Base-by-base conservation (phyloP, 2,329 filamentous ascomycete genomes). In the Paracorniculantispora psalliotae region DNA sequence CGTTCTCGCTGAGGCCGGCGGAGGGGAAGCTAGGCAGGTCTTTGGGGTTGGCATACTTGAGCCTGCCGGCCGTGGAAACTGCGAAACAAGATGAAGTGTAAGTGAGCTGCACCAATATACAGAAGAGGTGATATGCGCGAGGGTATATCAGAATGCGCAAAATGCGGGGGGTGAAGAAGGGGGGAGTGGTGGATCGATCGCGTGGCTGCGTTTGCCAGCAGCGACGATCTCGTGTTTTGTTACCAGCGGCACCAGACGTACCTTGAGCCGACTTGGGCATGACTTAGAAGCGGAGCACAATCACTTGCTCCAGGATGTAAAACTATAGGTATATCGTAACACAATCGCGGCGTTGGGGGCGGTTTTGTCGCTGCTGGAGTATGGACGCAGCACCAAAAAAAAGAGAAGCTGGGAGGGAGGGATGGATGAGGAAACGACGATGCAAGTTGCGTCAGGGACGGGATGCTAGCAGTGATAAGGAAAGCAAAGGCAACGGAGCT, bases 1-100 rank as follows among this genome's bases (percentile, higher is more conserved):
- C 77, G 65, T 81, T 77, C 47, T 77, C 66, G 57, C 71, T 75
- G 60, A 91, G 78, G 39, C 89, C 88, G 59, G 79, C 71, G 10
- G 87, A 86, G 13, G 90, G 89, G 67, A 81, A 93, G 67, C 87
- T 89, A 39, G 90, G 90, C 23, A 94, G 81, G 65, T 90, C 86
- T 67, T 85, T 79, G 46, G 89, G 83, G 67, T 84, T 81, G 61
- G 89, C 89, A 77, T 91, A 89, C 71, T 86, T 88, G 61, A 92
- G 76, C 56, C 75, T 76, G 48, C 77, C 78, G 39, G 74, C 70
- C 25, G 66, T 65, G 53, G 67, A 64, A 37, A 62, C 67, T 69
- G 63, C 61, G 66, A 61, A 21, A 57, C 59, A 63, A 64, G 61
- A 59, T 53, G 62, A 57, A 12, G 17, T 41, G 54, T 54, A 48